Percentiles rank a stretch among this genome's conserved stretches.
These are phyloP conservation scores for Andrographis paniculata DNA, from an alignment of 305 asterid species.

Conservation along the genomic window DNA sequence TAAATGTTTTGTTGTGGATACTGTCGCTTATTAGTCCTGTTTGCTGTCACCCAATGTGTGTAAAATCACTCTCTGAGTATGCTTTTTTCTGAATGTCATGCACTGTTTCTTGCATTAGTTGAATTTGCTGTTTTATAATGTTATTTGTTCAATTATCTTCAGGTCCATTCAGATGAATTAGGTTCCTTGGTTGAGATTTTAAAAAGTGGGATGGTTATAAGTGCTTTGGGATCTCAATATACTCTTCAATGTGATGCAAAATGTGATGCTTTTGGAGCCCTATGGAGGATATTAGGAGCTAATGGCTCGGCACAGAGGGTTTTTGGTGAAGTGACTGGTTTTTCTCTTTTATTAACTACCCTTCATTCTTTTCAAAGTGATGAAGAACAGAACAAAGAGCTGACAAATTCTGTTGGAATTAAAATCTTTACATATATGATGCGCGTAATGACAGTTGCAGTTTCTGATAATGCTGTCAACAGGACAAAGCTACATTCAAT, in stretches of 20 bases:
- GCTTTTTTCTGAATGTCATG: conserved; percentile 15
- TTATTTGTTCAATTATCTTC: conserved; percentile 9
- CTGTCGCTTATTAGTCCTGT: conserved; percentile 9
- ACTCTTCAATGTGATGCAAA: conserved; percentile 73
- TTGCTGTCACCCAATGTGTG: conserved; percentile 4
- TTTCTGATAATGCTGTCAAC: conserved; percentile 72
- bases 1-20: conserved; percentile 13
- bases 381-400: conserved; percentile 38
- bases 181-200: conserved; percentile 79
- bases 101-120: conserved; percentile 11
- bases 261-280: conserved; percentile 85
- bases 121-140: conserved; percentile 18
- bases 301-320: conserved; percentile 89
- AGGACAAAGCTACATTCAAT: conserved; percentile 64
- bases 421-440: conserved; percentile 77
- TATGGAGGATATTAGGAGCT: conserved; percentile 83
- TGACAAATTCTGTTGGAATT: conserved; percentile 29
- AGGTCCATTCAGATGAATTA: conserved; percentile 92
- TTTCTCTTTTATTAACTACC: conserved; percentile 86
- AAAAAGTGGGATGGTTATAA: conserved; percentile 96
- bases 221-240: conserved; percentile 77
- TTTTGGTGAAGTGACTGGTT: conserved; percentile 98
- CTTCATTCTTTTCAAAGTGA: conserved; percentile 82
- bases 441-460: conserved; percentile 85
- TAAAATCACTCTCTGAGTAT: conserved; percentile 13